Evolutionary conservation across 1,284 basidiomycete genomes (phyloP).

Genomic region (Boletellus deceptivus): DNA sequence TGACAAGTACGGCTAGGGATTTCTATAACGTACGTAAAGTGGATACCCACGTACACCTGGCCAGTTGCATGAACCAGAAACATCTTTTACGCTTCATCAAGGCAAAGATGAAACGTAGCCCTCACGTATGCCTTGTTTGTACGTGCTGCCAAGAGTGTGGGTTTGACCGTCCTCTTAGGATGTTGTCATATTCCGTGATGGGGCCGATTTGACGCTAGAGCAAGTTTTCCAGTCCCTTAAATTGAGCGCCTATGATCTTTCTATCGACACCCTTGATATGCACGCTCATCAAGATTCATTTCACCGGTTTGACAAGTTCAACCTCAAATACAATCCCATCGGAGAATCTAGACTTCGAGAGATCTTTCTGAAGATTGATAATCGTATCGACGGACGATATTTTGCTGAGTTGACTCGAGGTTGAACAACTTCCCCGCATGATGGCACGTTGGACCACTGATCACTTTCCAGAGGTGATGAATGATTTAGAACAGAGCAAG

Average conservation of each 20-base stretch:
- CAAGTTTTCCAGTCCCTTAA: slow-evolving; percentile 96
- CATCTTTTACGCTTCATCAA: slow-evolving; percentile 99
- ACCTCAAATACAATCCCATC: slow-evolving; percentile 90
- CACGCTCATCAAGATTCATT: slow-evolving; percentile 97
- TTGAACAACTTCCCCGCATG: slow-evolving; percentile 28
- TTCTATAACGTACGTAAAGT: slow-evolving; percentile 99
- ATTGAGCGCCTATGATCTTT: slow-evolving; percentile 95
- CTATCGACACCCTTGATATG: slow-evolving; percentile 99
- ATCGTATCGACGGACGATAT: slow-evolving; percentile 88
- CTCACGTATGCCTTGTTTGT: slow-evolving; percentile 49
- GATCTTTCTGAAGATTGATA: slow-evolving; percentile 99
- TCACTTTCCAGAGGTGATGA: slow-evolving; percentile 78
- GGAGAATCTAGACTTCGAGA: slow-evolving; percentile 94
- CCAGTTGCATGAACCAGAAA: slow-evolving; percentile 99
- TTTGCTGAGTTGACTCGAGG: slow-evolving; percentile 93
- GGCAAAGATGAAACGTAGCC: slow-evolving; percentile 86
- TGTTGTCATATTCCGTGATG: slow-evolving; percentile 94
- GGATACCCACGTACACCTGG: slow-evolving; percentile 98
- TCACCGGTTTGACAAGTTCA: slow-evolving; percentile 97
- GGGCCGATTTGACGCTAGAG: slow-evolving; percentile 82
- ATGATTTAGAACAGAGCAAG: slow-evolving; percentile 95
- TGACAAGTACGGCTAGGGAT: slow-evolving; percentile 57
- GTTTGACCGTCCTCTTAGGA: slow-evolving; percentile 55
- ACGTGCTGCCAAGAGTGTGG: neutral
- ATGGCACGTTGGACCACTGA: neutral